Base-by-base conservation (phyloP, 768 basidiomycete species). In the Amanita jacksonii region DNA sequence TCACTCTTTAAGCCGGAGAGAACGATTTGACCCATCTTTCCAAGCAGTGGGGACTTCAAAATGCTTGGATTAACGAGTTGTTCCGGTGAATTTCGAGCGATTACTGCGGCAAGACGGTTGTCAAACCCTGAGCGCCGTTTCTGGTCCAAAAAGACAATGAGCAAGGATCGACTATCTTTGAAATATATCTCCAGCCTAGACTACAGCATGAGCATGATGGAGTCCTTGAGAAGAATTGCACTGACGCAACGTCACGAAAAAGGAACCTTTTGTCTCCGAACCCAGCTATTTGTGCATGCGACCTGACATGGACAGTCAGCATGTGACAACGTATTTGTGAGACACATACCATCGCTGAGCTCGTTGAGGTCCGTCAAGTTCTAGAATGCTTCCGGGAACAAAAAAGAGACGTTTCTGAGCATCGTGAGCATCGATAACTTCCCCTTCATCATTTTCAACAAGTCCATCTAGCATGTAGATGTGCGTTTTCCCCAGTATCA, bases 381-480 rank as follows among this genome's bases (percentile, higher is more conserved):
- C 87, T 0, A 90, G 72, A 24, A 82, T 74, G 50, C 86, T 91
- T 24, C 88, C 89, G 19, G 90, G 84, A 32, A 93, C 81, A 46
- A 84, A 84, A 51, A 94, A 76, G 20, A 93, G 62, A 30, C 79
- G 77, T 52, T 77, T 76, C 0, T 89, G 88, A 1, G 90, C 90
- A 54, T 93, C 87, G 38, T 74, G 74, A 2, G 85, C 89, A 52
- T 92, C 87, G 33, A 96, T 82, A 22, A 96, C 77, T 56, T 92
- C 90, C 0, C 89, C 90, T 23, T 79, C 77, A n/a, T 83, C 78
- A 44, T 79, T 81, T 58, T 92, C 85, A 4, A 92, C 82, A 9
- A 96, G 67, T 1, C 90, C 90, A 51, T 97, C 91, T 12, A 94
- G 62, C 70, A 96, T 85, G 53, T 96, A 97, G 5, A 96, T 60